phyloP scores from a whole-genome alignment of 768 basidiomycete species.

The Hemileccinum rubropunctum region DNA sequence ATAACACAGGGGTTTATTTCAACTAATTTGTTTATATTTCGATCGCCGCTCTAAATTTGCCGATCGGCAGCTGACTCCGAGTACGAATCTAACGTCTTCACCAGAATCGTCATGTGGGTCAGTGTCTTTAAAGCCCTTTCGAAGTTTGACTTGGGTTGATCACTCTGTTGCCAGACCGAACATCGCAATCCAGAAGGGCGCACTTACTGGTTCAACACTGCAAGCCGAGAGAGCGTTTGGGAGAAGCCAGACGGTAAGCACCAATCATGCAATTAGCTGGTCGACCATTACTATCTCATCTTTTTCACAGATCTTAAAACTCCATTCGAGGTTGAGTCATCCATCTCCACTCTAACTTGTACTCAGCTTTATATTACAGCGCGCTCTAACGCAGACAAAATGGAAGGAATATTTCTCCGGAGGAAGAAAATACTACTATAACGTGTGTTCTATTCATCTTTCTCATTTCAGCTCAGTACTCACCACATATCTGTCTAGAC shows the following conservation, averaged over 20 bases:
- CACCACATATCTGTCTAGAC: slow-evolving; percentile 43
- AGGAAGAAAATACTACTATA: slow-evolving; percentile 88
- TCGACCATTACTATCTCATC: slow-evolving; percentile 2
- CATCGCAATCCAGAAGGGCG: slow-evolving; percentile 95
- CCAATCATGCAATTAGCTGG: neutral
- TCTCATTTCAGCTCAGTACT: neutral
- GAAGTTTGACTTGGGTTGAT: slow-evolving; percentile 1
- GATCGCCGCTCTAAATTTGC: slow-evolving; percentile 19
- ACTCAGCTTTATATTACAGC: slow-evolving; percentile 40
- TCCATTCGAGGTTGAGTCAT: slow-evolving; percentile 71
- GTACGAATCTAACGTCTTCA: slow-evolving; percentile 1
- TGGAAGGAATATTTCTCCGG: slow-evolving; percentile 98
- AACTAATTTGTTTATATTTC: slow-evolving; percentile 5
- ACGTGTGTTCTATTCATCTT: slow-evolving; percentile 44
- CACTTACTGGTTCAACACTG: slow-evolving; percentile 96
- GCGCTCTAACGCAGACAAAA: slow-evolving; percentile 82
- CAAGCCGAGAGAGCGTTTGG: slow-evolving; percentile 90
- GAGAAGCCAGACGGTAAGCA: slow-evolving; percentile 90
- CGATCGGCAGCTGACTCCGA: slow-evolving; percentile 2
- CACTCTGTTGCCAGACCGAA: slow-evolving; percentile 59
- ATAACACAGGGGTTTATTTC: no score
- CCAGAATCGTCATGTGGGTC: slow-evolving; percentile 30
- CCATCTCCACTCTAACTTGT: neutral
- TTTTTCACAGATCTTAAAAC: slow-evolving; percentile 73
- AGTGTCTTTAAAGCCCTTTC: slow-evolving; percentile 10